Evolutionary conservation across 495 filamentous ascomycete species (phyloP).

Genomic region (Baudoinia panamericana): DNA sequence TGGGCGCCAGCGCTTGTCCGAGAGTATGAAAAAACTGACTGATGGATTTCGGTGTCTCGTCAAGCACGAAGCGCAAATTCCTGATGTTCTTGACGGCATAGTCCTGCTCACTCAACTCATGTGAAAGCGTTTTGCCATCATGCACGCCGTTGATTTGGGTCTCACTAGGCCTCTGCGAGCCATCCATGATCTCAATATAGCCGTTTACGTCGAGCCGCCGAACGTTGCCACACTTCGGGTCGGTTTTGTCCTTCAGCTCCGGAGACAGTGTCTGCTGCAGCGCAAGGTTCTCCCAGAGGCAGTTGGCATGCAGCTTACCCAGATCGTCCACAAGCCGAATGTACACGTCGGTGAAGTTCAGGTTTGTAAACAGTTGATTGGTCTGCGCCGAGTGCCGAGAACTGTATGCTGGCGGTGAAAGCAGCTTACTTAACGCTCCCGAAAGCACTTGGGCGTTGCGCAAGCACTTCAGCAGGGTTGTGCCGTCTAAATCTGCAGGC

Average conservation of each 20-base stretch:
- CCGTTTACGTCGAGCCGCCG: conserved; percentile 12
- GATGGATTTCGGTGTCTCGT: conserved; percentile 55
- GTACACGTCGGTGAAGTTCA: conserved; percentile 75
- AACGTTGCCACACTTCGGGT: conserved; percentile 8
- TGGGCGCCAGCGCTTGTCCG: conserved; percentile 63
- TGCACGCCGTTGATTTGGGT: neutral
- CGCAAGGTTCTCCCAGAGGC: conserved; percentile 70
- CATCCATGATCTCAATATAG: conserved; percentile 5
- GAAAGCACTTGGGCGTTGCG: conserved; percentile 60
- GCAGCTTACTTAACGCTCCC: conserved; percentile 58
- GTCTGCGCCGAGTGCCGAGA: conserved; percentile 6
- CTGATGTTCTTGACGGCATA: conserved; percentile 55
- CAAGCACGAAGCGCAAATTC: conserved; percentile 61
- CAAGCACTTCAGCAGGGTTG: conserved; percentile 61
- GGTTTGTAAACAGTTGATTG: conserved; percentile 53
- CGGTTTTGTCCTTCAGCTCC: conserved; percentile 51
- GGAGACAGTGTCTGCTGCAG: conserved; percentile 54
- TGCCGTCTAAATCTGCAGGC: conserved; percentile 38
- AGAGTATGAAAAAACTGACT: conserved; percentile 67
- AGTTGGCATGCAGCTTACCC: conserved; percentile 60
- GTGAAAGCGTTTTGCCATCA: too few species aligned
- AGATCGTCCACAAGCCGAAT: conserved; percentile 51
- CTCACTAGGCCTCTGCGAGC: neutral
- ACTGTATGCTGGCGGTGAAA: conserved; percentile 34
- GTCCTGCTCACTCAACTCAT: neutral